Evolutionary conservation across 176 grass and related monocot genomes (phyloP).

Genomic region (Paspalum notatum): DNA sequence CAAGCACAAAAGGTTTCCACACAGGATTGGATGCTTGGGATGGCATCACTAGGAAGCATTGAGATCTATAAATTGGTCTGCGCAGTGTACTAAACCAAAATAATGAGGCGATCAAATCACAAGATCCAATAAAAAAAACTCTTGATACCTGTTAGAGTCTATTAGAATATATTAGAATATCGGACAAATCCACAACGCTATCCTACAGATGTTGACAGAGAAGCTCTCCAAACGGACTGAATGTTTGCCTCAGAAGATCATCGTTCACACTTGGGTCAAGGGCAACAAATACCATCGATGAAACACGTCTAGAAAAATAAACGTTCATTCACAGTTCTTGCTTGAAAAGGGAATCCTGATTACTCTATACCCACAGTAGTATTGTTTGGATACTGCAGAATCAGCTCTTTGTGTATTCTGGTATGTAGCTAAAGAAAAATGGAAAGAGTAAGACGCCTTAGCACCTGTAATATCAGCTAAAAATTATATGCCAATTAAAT

Average conservation of each 20-base stretch:
- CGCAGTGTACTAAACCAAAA: not conserved
- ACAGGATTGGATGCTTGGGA: not conserved
- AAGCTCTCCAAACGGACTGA: constrained; percentile 64
- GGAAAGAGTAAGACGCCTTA: constrained; percentile 18
- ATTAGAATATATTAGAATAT: constrained; percentile 52
- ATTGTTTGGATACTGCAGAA: constrained; percentile 57
- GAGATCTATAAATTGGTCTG: not conserved
- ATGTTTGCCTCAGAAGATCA: constrained; percentile 55
- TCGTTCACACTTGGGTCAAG: constrained; percentile 61
- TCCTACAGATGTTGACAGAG: constrained; percentile 59
- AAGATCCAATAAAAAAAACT: not conserved
- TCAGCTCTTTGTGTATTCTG: constrained; percentile 49
- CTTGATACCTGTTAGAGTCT: constrained; percentile 49
- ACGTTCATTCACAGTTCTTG: not conserved
- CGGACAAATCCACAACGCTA: constrained; percentile 68
- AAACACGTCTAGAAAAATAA: not conserved
- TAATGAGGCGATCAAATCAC: not conserved
- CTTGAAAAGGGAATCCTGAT: constrained; percentile 9
- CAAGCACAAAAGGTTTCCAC: not conserved
- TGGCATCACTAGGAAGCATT: not conserved
- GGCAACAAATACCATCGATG: constrained; percentile 60
- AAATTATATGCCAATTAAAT: no score
- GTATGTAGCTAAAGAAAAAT: constrained; percentile 44
- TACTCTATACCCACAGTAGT: constrained; percentile 51
- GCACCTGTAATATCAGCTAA: no score